Evolutionary conservation across 805 yeast genomes (phyloP).

Genomic region (Pichia cabralensis): DNA sequence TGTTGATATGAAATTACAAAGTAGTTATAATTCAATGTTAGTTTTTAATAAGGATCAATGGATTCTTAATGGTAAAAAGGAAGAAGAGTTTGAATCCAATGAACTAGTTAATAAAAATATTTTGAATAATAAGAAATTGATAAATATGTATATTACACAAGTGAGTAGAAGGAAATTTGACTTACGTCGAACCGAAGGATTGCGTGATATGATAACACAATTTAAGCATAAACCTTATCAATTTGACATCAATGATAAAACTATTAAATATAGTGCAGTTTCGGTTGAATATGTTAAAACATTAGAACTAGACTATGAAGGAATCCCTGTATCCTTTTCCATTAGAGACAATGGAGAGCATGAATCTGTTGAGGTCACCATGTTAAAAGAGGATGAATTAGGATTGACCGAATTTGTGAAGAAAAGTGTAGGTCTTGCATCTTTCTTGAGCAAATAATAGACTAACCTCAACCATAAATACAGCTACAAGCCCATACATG

Average conservation of each 20-base stretch:
- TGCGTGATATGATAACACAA: conserved; percentile 3
- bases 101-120: conserved; percentile 8
- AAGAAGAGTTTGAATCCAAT: conserved; percentile 1
- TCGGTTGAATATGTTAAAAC: conserved; percentile 17
- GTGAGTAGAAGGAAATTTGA: conserved; percentile 16
- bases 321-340: conserved; percentile 19
- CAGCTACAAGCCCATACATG: too few species aligned
- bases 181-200: conserved; percentile 8
- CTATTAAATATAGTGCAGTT: conserved; percentile 7
- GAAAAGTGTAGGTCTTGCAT: conserved; percentile 6
- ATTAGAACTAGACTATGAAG: conserved; percentile 22
- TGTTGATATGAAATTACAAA: conserved; percentile 24
- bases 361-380: conserved; percentile 18
- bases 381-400: conserved; percentile 13
- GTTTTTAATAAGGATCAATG: conserved; percentile 14
- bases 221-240: conserved; percentile 7
- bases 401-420: conserved; percentile 3
- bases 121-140: conserved; percentile 12
- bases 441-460: not conserved
- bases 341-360: conserved; percentile 18
- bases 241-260: not conserved
- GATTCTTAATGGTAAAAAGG: conserved; percentile 6
- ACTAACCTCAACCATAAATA: too few species aligned
- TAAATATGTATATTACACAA: conserved; percentile 16
- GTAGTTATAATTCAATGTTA: conserved; percentile 20